Evolutionary conservation across 768 basidiomycete genomes (phyloP), one percentile per base, ranked within the genome.

Genomic region (Boletus reticulatus): DNA sequence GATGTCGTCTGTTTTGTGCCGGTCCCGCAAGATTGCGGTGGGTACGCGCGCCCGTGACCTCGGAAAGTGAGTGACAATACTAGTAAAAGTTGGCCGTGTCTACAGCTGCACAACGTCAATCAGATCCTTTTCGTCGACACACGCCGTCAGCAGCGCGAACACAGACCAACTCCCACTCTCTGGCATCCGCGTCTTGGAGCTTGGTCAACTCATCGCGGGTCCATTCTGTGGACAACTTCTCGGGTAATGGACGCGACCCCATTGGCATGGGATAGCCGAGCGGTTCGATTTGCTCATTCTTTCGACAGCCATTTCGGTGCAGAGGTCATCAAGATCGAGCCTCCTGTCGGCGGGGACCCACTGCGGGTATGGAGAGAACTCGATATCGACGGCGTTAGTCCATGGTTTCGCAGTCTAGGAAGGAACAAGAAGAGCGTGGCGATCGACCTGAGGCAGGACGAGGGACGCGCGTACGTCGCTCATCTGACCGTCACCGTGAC

Each of bases 371-470:
- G 85, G 85, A 73, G 87, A 48, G 87, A 88, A 59, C 75, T 86
- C 22, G 87, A 89, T 57, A 75, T 80, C 0, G 87, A 88, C 58
- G 85, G 86, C 2, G 81, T 82, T 1, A 86, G 86, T 59, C 87
- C 85, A 0, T 88, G 88, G 88, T 89, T 86, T 68, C 74, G 87
- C 43, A 87, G 86, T 59, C 78, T 88, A 24, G 87, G 73, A 10
- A 73, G 87, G 48, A 88, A 89, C 69, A 89, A 89, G 75, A 88
- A 85, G 71, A 88, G 85, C 53, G 80, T 88, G 19, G 81, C 81
- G 10, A 84, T 89, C 52, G 84, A 88, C 61, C 63, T 89, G 60
- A 73, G 82, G 27, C 83, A 78, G 56, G 74, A 75, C 17, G 77
- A 84, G 61, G 85, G 85, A n/a, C 66, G 78, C 59, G 66, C 72